Percentiles rank a stretch among this genome's conserved stretches.
Conservation (phyloP, 805 yeast species). For the Lachancea dasiensis region DNA sequence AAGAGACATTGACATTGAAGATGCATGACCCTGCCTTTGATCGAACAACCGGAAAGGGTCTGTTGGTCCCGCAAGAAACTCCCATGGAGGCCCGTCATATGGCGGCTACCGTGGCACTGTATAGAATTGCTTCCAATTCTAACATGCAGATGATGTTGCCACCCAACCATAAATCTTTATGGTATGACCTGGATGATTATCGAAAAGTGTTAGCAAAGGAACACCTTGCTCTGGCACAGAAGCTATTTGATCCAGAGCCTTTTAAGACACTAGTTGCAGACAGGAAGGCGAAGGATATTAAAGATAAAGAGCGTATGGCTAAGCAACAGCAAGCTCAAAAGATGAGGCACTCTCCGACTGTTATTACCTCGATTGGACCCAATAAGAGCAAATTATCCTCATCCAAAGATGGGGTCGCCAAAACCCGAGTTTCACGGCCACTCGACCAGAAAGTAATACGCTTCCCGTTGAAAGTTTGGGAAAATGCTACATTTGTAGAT, state of each 20-base stretch:
- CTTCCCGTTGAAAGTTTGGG: slow-evolving; percentile 59
- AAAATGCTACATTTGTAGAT: slow-evolving; percentile 58
- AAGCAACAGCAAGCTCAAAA: slow-evolving; percentile 46
- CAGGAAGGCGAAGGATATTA: slow-evolving; percentile 39
- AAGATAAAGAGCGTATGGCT: slow-evolving; percentile 42
- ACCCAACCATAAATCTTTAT: slow-evolving; percentile 66
- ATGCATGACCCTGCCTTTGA: slow-evolving; percentile 43
- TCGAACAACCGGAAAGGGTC: slow-evolving; percentile 39
- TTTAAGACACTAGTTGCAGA: slow-evolving; percentile 61
- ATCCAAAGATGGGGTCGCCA: background rate
- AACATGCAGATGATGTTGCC: slow-evolving; percentile 87
- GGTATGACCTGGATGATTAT: slow-evolving; percentile 65
- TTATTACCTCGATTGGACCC: slow-evolving; percentile 32
- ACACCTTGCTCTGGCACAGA: slow-evolving; percentile 44
- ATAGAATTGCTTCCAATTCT: slow-evolving; percentile 71
- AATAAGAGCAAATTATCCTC: no score
- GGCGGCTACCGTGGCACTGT: slow-evolving; percentile 85
- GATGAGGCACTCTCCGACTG: slow-evolving; percentile 41
- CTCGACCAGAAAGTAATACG: slow-evolving; percentile 14
- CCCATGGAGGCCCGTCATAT: slow-evolving; percentile 84
- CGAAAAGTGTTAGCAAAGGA: slow-evolving; percentile 45
- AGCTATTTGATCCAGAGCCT: slow-evolving; percentile 65
- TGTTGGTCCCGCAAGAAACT: slow-evolving; percentile 64
- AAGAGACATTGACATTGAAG: slow-evolving; percentile 52
- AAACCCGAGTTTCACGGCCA: slow-evolving; percentile 7